phyloP scores from a whole-genome alignment of 1,284 basidiomycete genomes.

The Pseudozyma hubeiensis region DNA sequence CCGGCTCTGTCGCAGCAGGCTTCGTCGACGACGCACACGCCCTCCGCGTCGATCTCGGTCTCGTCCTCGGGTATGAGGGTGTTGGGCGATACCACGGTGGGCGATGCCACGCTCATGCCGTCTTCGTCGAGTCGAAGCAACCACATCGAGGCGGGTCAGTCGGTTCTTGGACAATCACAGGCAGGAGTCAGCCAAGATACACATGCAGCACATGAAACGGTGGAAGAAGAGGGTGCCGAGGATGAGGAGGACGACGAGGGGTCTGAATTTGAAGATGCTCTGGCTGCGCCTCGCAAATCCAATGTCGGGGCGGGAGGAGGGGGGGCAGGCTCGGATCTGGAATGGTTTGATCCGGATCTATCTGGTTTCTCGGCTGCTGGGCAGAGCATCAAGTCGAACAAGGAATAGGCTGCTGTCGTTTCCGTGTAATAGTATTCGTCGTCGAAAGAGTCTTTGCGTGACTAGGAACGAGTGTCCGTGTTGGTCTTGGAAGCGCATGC shows the following conservation, averaged over 20 bases:
- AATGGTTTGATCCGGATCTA: slow-evolving; percentile 58
- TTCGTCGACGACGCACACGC: slow-evolving; percentile 17
- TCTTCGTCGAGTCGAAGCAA: background rate
- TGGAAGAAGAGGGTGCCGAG: slow-evolving; percentile 7
- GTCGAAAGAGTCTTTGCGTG: too few species aligned
- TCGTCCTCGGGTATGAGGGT: slow-evolving; percentile 13
- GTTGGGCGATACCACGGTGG: slow-evolving; percentile 12
- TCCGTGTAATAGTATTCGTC: too few species aligned
- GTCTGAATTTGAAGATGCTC: slow-evolving; percentile 11
- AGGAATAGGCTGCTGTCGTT: background rate
- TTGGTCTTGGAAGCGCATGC: too few species aligned
- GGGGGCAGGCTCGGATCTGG: slow-evolving; percentile 24
- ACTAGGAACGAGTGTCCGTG: too few species aligned
- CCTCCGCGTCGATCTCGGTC: slow-evolving; percentile 17
- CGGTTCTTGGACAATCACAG: background rate
- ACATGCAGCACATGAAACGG: background rate
- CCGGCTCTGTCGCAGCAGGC: slow-evolving; percentile 21
- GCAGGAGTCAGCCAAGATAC: background rate
- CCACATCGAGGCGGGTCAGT: background rate
- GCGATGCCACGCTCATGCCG: slow-evolving; percentile 22
- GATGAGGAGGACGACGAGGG: slow-evolving; percentile 13
- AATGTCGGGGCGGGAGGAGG: background rate
- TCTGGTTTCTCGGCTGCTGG: slow-evolving; percentile 42
- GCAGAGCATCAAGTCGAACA: slow-evolving; percentile 18
- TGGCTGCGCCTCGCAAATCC: slow-evolving; percentile 1